Conservation (phyloP, 2,329 filamentous ascomycete genomes). For the Cytospora schulzeri region DNA sequence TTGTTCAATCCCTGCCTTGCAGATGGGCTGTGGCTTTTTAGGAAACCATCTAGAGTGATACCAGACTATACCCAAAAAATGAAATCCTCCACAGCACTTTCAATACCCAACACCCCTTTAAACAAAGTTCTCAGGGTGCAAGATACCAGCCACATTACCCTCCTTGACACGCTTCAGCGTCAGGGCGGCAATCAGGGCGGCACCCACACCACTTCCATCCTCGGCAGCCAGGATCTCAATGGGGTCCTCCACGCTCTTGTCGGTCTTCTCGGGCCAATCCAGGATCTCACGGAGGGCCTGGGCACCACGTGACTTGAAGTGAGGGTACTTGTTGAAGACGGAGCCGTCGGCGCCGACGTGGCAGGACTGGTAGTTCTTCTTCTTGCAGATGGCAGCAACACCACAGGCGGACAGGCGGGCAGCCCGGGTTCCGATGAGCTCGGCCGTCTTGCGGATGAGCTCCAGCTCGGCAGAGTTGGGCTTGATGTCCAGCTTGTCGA, state of each 20-base stretch:
- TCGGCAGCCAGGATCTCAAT: constrained; percentile 87
- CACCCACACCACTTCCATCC: constrained; percentile 96
- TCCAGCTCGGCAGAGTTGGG: constrained; percentile 80
- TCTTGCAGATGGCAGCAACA: constrained; percentile 93
- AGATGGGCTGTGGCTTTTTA: neutral
- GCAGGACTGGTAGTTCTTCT: constrained; percentile 85
- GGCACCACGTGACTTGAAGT: constrained; percentile 93
- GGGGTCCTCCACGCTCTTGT: constrained; percentile 76
- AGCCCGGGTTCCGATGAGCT: constrained; percentile 92
- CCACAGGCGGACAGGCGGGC: constrained; percentile 92
- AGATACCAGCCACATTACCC: constrained; percentile 65
- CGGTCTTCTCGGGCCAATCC: constrained; percentile 79
- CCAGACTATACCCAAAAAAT: neutral
- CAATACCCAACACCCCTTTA: constrained; percentile 32
- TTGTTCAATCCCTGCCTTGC: neutral
- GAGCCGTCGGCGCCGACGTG: constrained; percentile 97
- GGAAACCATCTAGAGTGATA: constrained; percentile 1
- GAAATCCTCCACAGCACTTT: neutral
- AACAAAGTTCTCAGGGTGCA: constrained; percentile 65
- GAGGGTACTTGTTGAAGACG: constrained; percentile 98
- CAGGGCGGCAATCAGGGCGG: constrained; percentile 83
- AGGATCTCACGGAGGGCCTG: constrained; percentile 91
- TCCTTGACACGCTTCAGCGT: constrained; percentile 66
- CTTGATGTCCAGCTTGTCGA: constrained; percentile 70
- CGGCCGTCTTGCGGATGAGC: constrained; percentile 83